Conservation (phyloP, 192 early-diverging fungal genomes). For the Entomortierella lignicola region DNA sequence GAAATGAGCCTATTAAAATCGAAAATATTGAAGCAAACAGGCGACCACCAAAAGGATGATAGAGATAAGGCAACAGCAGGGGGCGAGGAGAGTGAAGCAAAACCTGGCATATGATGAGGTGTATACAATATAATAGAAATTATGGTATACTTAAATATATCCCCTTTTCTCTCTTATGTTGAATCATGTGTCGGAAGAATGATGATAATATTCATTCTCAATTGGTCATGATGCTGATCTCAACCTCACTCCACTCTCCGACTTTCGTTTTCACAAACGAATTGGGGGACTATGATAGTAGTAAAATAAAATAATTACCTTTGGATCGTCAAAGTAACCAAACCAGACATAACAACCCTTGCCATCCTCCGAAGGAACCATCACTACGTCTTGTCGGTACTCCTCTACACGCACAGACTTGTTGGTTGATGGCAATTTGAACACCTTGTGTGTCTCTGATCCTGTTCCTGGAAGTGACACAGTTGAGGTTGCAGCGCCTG, state of each 20-base stretch:
- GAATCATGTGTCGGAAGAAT: no score
- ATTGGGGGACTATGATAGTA: background rate
- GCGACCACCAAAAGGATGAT: no score
- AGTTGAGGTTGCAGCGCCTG: conserved; percentile 27
- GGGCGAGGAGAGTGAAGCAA: no score
- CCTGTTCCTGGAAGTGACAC: conserved; percentile 30
- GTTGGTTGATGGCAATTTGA: conserved; percentile 50
- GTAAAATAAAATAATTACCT: conserved; percentile 45
- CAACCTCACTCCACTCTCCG: background rate
- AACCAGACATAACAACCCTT: conserved; percentile 61
- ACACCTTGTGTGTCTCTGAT: conserved; percentile 28
- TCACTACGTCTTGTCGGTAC: conserved; percentile 62
- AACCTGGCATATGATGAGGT: no score
- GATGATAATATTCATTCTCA: background rate
- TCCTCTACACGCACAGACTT: conserved; percentile 61
- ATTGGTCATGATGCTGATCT: background rate
- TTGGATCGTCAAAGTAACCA: conserved; percentile 66
- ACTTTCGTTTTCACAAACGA: background rate
- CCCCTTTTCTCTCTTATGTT: no score
- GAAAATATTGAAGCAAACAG: no score
- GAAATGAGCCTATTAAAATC: no score
- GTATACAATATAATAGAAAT: no score
- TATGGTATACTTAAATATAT: no score
- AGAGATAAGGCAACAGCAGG: no score
- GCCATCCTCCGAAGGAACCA: conserved; percentile 53